phyloP scores from a whole-genome alignment of 108 stramenopile species.

The Stephanodiscus triporus region DNA sequence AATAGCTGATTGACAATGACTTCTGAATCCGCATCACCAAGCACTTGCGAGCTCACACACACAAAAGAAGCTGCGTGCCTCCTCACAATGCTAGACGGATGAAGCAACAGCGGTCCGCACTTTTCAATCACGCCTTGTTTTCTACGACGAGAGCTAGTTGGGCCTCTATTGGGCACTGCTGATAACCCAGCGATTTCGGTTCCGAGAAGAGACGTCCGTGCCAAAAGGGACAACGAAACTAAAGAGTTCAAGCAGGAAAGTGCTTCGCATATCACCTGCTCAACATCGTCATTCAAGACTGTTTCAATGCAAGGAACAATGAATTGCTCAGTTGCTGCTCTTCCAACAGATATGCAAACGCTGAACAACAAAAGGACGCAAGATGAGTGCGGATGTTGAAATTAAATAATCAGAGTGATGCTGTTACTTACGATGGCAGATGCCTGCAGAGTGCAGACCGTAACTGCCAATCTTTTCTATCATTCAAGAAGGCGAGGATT shows the following conservation, averaged over 20 bases:
- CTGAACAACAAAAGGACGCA: background rate
- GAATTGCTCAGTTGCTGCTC: constrained; percentile 92
- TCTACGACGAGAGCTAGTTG: constrained; percentile 25
- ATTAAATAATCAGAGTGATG: background rate
- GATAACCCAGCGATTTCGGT: constrained; percentile 28
- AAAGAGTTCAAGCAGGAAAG: constrained; percentile 68
- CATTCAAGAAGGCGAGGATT: constrained; percentile 92
- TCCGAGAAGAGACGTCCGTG: constrained; percentile 61
- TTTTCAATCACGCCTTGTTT: constrained; percentile 66
- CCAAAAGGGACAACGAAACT: constrained; percentile 63
- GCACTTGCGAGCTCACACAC: constrained; percentile 46
- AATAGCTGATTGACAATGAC: constrained; percentile 70
- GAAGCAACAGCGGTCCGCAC: constrained; percentile 75
- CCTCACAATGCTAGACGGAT: constrained; percentile 68
- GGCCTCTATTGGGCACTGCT: constrained; percentile 6
- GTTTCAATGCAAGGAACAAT: constrained; percentile 95
- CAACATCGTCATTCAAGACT: constrained; percentile 87
- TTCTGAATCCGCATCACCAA: constrained; percentile 71
- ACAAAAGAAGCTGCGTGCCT: constrained; percentile 51
- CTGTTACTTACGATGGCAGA: constrained; percentile 59
- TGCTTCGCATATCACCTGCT: constrained; percentile 82
- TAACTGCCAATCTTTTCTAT: constrained; percentile 92
- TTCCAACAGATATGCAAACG: constrained; percentile 90
- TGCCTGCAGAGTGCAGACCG: constrained; percentile 89
- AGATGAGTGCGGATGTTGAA: background rate